phyloP scores from a whole-genome alignment of 2,329 filamentous ascomycete genomes.

The Daldinia sp. region DNA sequence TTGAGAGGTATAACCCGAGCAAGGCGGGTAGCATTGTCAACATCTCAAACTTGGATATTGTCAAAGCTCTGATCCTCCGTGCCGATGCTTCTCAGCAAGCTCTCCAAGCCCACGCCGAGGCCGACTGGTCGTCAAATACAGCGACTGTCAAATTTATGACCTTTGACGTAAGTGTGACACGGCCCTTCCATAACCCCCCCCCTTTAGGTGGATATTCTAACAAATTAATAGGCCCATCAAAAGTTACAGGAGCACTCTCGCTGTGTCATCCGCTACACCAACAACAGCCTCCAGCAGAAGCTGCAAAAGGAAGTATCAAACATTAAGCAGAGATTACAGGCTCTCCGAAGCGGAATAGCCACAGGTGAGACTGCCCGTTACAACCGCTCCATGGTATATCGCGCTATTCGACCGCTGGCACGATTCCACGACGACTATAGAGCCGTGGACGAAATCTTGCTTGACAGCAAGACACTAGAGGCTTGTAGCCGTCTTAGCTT shows the following conservation, averaged over 20 bases:
- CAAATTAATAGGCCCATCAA: not conserved
- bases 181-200: too few relatives aligned
- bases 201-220: not conserved
- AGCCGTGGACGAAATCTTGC: constrained; percentile 44
- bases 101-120: constrained; percentile 58
- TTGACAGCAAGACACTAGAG: constrained; percentile 41
- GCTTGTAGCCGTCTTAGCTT: constrained; percentile 34
- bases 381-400: constrained; percentile 55
- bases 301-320: constrained; percentile 24
- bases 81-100: constrained; percentile 49
- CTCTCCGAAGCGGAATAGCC: constrained; percentile 30
- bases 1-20: constrained; percentile 58
- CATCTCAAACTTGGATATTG: constrained; percentile 60
- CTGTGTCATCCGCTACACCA: constrained; percentile 36
- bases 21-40: constrained; percentile 59
- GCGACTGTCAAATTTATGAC: constrained; percentile 51
- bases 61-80: constrained; percentile 54
- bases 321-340: constrained; percentile 34
- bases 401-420: constrained; percentile 41
- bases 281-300: constrained; percentile 24
- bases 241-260: constrained; percentile 33
- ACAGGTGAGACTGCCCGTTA: constrained; percentile 43
- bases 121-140: constrained; percentile 53
- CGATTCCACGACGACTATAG: constrained; percentile 43
- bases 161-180: constrained; percentile 26